Conservation (phyloP, 768 basidiomycete genomes). For the Trametes punicea region DNA sequence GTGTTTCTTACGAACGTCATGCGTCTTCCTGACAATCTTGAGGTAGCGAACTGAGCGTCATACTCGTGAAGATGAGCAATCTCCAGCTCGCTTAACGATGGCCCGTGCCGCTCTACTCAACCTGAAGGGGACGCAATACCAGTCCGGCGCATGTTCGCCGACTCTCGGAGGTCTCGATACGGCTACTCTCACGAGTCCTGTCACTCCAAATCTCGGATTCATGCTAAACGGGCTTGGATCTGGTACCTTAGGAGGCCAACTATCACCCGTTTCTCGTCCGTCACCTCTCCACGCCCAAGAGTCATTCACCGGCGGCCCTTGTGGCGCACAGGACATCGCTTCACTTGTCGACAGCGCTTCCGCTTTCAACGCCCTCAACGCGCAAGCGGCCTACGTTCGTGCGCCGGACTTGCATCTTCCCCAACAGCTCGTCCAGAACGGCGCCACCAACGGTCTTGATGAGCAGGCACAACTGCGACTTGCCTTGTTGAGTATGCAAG, state of each 20-base stretch:
- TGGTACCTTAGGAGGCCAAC: not conserved
- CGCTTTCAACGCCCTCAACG: slow-evolving; percentile 8
- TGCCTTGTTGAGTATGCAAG: slow-evolving; percentile 16
- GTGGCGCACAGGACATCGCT: not conserved
- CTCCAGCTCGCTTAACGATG: slow-evolving; percentile 66
- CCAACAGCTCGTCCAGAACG: not conserved
- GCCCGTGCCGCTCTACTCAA: slow-evolving; percentile 77
- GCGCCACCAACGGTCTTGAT: not conserved
- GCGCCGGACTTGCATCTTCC: slow-evolving; percentile 5
- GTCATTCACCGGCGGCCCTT: not conserved
- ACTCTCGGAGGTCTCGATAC: slow-evolving; percentile 24
- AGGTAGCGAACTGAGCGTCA: slow-evolving; percentile 59
- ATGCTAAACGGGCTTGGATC: slow-evolving; percentile 4
- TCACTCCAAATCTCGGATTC: slow-evolving; percentile 12
- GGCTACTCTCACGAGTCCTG: slow-evolving; percentile 4
- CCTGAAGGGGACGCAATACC: slow-evolving; percentile 60
- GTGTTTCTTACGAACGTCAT: not conserved
- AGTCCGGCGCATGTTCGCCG: slow-evolving; percentile 27
- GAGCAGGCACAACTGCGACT: slow-evolving; percentile 20
- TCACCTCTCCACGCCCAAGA: slow-evolving; percentile 12
- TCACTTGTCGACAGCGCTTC: not conserved
- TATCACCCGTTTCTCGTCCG: slow-evolving; percentile 1
- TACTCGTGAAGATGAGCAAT: slow-evolving; percentile 56
- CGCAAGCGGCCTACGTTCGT: slow-evolving; percentile 13
- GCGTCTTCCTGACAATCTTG: not conserved